Evolutionary conservation across 2,329 filamentous ascomycete genomes (phyloP).

Genomic region (Exophiala oligosperma): DNA sequence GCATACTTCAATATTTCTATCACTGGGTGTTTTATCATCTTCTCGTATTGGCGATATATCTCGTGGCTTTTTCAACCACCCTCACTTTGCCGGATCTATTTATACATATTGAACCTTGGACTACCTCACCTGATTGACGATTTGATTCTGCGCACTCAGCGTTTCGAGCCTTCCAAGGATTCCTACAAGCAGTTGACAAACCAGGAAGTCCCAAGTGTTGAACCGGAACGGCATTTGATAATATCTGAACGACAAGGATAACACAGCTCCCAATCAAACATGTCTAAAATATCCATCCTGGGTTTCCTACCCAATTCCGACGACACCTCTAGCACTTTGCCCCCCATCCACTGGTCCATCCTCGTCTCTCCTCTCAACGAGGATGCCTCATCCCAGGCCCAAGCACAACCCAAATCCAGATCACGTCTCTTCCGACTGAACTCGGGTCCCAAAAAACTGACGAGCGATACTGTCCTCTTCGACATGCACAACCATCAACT

Average conservation of each 20-base stretch:
- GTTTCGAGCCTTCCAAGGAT: too few relatives aligned
- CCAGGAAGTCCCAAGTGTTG: too few relatives aligned
- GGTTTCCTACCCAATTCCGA: conserved; percentile 10
- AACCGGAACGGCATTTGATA: neutral
- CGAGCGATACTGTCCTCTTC: conserved; percentile 10
- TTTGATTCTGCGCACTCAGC: too few relatives aligned
- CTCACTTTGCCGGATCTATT: too few relatives aligned
- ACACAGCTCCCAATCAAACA: neutral
- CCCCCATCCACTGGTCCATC: conserved; percentile 19
- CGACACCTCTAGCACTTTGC: neutral
- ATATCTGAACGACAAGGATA: neutral
- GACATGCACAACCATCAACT: conserved; percentile 26
- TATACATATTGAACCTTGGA: too few relatives aligned
- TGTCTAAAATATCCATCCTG: conserved; percentile 22
- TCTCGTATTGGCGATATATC: too few relatives aligned
- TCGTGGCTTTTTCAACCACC: too few relatives aligned
- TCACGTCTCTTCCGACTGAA: conserved; percentile 10
- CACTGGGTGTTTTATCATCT: neutral
- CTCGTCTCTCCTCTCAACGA: conserved; percentile 12
- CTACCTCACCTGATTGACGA: too few relatives aligned
- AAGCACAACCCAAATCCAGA: conserved; percentile 5
- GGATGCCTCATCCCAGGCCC: neutral
- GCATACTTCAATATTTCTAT: neutral
- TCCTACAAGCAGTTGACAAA: too few relatives aligned
- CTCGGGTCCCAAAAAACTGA: neutral